A percentile compares a stretch with the other conserved stretches of the same genome.
These are phyloP conservation scores for Pleomassaria siparia DNA, from an alignment of 2,329 filamentous ascomycete genomes.

Conservation along the genomic window DNA sequence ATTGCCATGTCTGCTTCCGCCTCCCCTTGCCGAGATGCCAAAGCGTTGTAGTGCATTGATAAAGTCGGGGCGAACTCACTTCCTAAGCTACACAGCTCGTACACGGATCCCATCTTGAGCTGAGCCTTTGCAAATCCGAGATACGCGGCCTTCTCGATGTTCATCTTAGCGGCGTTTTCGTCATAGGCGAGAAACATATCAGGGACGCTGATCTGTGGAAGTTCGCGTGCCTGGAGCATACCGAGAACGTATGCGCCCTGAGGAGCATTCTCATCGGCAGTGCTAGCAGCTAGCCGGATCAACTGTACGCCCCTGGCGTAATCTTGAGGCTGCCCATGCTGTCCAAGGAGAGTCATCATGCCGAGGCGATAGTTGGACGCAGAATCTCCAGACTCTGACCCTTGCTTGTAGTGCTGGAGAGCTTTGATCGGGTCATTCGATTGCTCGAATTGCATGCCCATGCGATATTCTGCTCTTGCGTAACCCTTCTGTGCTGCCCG, in stretches of 20 bases:
- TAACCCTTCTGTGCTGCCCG: constrained; percentile 85
- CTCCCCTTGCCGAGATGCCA: constrained; percentile 89
- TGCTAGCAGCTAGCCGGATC: constrained; percentile 79
- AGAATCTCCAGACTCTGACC: constrained; percentile 79
- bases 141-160: constrained; percentile 95
- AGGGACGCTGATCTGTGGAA: constrained; percentile 87
- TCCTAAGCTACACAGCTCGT: constrained; percentile 88
- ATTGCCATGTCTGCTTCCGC: constrained; percentile 93
- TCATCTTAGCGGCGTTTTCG: constrained; percentile 72
- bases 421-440: constrained; percentile 91
- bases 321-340: constrained; percentile 87
- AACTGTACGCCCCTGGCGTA: constrained; percentile 75
- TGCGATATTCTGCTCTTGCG: constrained; percentile 87
- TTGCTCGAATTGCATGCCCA: constrained; percentile 97
- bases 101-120: constrained; percentile 94
- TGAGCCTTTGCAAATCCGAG: constrained; percentile 95
- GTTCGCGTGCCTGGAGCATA: constrained; percentile 86
- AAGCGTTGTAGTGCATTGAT: constrained; percentile 92
- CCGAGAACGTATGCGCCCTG: constrained; percentile 95
- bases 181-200: constrained; percentile 70
- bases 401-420: constrained; percentile 83
- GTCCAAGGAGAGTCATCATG: constrained; percentile 96
- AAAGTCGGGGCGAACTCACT: constrained; percentile 94
- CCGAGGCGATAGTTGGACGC: constrained; percentile 84
- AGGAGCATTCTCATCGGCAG: constrained; percentile 92